These are phyloP conservation scores for Fonsecaea nubica DNA, from an alignment of 2,329 filamentous ascomycete genomes.

Conservation along the genomic window DNA sequence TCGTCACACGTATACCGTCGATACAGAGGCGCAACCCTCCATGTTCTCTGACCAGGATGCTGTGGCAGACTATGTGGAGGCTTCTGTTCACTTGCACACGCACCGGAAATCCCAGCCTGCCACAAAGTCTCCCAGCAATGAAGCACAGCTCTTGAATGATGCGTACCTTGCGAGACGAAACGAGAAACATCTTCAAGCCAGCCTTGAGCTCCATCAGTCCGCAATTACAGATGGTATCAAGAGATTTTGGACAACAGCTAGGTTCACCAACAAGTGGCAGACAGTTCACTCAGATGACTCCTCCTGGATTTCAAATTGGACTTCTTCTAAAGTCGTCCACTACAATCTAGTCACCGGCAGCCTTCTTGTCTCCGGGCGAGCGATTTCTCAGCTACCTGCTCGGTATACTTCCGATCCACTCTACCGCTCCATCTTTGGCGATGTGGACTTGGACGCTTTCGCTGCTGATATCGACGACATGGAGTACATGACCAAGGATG, in stretches of 20 bases:
- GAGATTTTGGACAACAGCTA: slow-evolving; percentile 34
- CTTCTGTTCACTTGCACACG: slow-evolving; percentile 31
- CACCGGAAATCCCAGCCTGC: slow-evolving; percentile 9
- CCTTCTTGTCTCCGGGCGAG: slow-evolving; percentile 45
- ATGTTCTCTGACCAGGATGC: slow-evolving; percentile 26
- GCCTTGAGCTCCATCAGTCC: slow-evolving; percentile 41
- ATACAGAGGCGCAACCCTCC: slow-evolving; percentile 3
- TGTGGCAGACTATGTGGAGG: slow-evolving; percentile 31
- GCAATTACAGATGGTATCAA: slow-evolving; percentile 24
- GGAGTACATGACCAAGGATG: slow-evolving; percentile 44
- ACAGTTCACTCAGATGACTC: slow-evolving; percentile 12
- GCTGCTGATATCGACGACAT: slow-evolving; percentile 47
- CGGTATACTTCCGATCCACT: slow-evolving; percentile 39
- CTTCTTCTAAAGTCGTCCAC: slow-evolving; percentile 34
- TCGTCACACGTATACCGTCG: slow-evolving; percentile 42
- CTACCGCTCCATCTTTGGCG: slow-evolving; percentile 40
- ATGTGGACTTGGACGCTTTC: slow-evolving; percentile 43
- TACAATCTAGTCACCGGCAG: slow-evolving; percentile 46
- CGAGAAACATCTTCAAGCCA: slow-evolving; percentile 21
- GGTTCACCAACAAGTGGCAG: slow-evolving; percentile 32
- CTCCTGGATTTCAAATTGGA: slow-evolving; percentile 23
- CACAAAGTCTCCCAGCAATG: neutral
- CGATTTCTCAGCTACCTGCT: slow-evolving; percentile 43
- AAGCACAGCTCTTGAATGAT: slow-evolving; percentile 31
- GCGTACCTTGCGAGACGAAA: slow-evolving; percentile 10